A percentile compares a stretch with the other conserved stretches of the same genome.
phyloP scores from a whole-genome alignment of 441 rosid species.

The Capsella rubella region DNA sequence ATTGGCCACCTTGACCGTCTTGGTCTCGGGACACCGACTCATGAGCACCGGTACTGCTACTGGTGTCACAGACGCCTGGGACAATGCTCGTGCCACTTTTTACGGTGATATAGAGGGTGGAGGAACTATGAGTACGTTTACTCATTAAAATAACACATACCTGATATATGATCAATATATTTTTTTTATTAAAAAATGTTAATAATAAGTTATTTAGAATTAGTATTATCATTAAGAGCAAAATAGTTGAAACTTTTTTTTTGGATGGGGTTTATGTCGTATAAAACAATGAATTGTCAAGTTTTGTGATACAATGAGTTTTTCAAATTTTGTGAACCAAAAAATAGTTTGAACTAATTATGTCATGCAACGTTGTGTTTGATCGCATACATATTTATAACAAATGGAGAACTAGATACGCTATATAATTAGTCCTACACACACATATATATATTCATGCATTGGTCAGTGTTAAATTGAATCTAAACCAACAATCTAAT shows the following conservation, averaged over 20 bases:
- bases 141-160: neutral
- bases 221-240: neutral
- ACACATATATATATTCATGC: too few species aligned
- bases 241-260: neutral
- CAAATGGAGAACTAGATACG: too few species aligned
- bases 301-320: too few species aligned
- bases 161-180: neutral
- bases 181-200: neutral
- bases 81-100: conserved; percentile 35
- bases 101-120: conserved; percentile 18
- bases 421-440: too few species aligned
- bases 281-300: neutral
- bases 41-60: neutral
- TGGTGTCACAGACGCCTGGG: conserved; percentile 7
- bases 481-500: neutral
- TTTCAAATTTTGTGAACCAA: too few species aligned
- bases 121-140: conserved; percentile 35
- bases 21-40: neutral
- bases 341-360: neutral
- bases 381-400: neutral
- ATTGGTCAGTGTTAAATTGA: neutral
- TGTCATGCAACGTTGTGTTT: neutral
- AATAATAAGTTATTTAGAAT: neutral
- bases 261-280: too few species aligned
- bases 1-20: conserved; percentile 8